Evolutionary conservation across 495 filamentous ascomycete genomes (phyloP).

Genomic region (Hypoxylon cercidicola): DNA sequence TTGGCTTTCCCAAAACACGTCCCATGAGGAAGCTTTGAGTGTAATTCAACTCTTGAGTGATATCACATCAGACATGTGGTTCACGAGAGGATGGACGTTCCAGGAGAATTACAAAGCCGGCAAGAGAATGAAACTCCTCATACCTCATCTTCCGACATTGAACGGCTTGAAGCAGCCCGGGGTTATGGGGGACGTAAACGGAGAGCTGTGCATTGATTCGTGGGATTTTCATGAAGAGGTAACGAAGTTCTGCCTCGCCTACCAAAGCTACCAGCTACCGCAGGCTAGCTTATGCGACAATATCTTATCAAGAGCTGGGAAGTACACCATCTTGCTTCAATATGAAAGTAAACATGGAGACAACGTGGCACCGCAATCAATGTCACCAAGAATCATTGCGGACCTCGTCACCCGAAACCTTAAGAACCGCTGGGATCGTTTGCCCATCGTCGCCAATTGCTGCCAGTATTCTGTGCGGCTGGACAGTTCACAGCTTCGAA

Average conservation of each 20-base stretch:
- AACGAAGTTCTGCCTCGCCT: slow-evolving; percentile 31
- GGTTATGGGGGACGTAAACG: slow-evolving; percentile 21
- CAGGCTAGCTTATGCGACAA: slow-evolving; percentile 5
- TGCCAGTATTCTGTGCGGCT: slow-evolving; percentile 42
- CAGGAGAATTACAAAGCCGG: slow-evolving; percentile 41
- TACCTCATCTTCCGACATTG: slow-evolving; percentile 12
- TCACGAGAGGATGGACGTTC: slow-evolving; percentile 40
- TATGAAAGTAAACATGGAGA: background rate
- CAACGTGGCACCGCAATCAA: slow-evolving; percentile 14
- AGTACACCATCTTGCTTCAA: slow-evolving; percentile 31
- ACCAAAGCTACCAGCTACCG: background rate
- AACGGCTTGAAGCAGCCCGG: slow-evolving; percentile 18
- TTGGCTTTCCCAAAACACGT: background rate
- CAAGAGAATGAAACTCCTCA: slow-evolving; percentile 33
- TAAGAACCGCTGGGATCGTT: slow-evolving; percentile 38
- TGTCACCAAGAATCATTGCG: slow-evolving; percentile 36
- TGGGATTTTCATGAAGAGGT: slow-evolving; percentile 22
- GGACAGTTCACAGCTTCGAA: slow-evolving; percentile 15
- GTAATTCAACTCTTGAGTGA: slow-evolving; percentile 18
- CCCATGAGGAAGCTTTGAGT: background rate
- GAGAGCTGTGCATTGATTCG: slow-evolving; percentile 36
- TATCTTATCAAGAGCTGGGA: slow-evolving; percentile 28
- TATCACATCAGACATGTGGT: slow-evolving; percentile 40
- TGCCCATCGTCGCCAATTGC: slow-evolving; percentile 46
- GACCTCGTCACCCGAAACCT: slow-evolving; percentile 30